Percentiles rank a stretch among this genome's conserved stretches.
Conservation (phyloP, 1,284 basidiomycete genomes). For the Laetiporus sulphureus region DNA sequence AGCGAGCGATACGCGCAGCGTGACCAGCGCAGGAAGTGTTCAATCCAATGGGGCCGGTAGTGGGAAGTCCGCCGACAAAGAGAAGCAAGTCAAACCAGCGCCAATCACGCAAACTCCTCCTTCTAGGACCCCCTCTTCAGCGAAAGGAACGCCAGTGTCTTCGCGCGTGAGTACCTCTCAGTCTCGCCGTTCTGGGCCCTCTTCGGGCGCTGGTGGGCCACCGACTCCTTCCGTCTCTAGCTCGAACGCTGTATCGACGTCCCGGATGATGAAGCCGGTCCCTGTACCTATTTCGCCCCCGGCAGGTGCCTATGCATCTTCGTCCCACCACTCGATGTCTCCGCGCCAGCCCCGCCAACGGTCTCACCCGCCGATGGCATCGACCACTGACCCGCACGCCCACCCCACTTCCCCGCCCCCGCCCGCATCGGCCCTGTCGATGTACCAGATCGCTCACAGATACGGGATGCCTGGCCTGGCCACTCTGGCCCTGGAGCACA, state of each 20-base stretch:
- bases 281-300: slow-evolving; percentile 32
- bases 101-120: not conserved
- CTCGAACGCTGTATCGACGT: slow-evolving; percentile 10
- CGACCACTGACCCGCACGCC: slow-evolving; percentile 59
- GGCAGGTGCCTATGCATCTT: slow-evolving; percentile 15
- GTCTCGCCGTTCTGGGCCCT: slow-evolving; percentile 17
- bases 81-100: not conserved
- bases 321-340: slow-evolving; percentile 40
- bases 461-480: slow-evolving; percentile 67
- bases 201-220: slow-evolving; percentile 15
- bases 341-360: slow-evolving; percentile 36
- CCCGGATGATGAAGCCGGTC: slow-evolving; percentile 33
- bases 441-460: slow-evolving; percentile 79
- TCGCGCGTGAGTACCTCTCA: slow-evolving; percentile 17
- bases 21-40: slow-evolving; percentile 45
- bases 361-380: slow-evolving; percentile 22
- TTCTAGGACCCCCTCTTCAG: slow-evolving; percentile 6
- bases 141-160: slow-evolving; percentile 14
- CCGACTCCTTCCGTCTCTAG: slow-evolving; percentile 10
- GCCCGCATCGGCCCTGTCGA: slow-evolving; percentile 67
- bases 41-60: slow-evolving; percentile 17
- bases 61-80: slow-evolving; percentile 17
- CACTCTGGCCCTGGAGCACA: slow-evolving; percentile 65
- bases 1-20: slow-evolving; percentile 40
- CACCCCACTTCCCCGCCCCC: slow-evolving; percentile 62